These are phyloP conservation scores for Xylariaceae sp. DNA, from an alignment of 2,329 filamentous ascomycete species.

Conservation along the genomic window DNA sequence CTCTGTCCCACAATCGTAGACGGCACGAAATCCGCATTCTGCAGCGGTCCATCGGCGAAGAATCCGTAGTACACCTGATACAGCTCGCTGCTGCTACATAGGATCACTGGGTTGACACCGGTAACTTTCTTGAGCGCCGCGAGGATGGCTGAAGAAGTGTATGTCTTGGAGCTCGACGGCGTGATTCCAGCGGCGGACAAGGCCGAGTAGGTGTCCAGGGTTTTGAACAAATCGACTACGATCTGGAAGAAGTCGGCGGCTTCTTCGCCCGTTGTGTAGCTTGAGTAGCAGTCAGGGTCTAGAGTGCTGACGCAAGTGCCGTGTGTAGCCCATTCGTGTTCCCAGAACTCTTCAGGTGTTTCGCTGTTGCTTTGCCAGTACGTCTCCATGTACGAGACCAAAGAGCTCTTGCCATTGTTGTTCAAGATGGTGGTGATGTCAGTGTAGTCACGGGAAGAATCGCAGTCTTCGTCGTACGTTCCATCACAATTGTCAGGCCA, in stretches of 20 bases:
- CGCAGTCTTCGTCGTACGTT: slow-evolving; percentile 64
- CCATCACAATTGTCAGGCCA: slow-evolving; percentile 68
- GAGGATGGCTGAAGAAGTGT: slow-evolving; percentile 56
- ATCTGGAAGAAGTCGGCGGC: slow-evolving; percentile 66
- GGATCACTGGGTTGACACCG: slow-evolving; percentile 52
- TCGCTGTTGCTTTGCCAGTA: slow-evolving; percentile 70
- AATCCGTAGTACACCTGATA: slow-evolving; percentile 61
- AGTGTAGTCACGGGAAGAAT: slow-evolving; percentile 55
- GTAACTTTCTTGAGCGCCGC: slow-evolving; percentile 49
- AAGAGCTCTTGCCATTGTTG: slow-evolving; percentile 39
- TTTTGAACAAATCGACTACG: slow-evolving; percentile 62
- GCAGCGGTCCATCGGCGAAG: slow-evolving; percentile 55
- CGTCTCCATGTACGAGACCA: slow-evolving; percentile 61
- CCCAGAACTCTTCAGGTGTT: slow-evolving; percentile 63
- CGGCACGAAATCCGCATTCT: slow-evolving; percentile 58
- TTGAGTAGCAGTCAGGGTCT: slow-evolving; percentile 60
- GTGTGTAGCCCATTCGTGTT: slow-evolving; percentile 73
- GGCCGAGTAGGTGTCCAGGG: slow-evolving; percentile 60
- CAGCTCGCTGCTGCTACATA: slow-evolving; percentile 47
- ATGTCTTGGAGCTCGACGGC: slow-evolving; percentile 52
- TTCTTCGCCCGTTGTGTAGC: slow-evolving; percentile 58
- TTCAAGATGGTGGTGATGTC: slow-evolving; percentile 63
- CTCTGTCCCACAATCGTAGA: slow-evolving; percentile 44
- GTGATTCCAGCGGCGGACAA: slow-evolving; percentile 60
- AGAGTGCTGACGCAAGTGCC: slow-evolving; percentile 69